Base-by-base conservation (phyloP, 805 yeast species). In the Lipomyces spencermartinsiae region DNA sequence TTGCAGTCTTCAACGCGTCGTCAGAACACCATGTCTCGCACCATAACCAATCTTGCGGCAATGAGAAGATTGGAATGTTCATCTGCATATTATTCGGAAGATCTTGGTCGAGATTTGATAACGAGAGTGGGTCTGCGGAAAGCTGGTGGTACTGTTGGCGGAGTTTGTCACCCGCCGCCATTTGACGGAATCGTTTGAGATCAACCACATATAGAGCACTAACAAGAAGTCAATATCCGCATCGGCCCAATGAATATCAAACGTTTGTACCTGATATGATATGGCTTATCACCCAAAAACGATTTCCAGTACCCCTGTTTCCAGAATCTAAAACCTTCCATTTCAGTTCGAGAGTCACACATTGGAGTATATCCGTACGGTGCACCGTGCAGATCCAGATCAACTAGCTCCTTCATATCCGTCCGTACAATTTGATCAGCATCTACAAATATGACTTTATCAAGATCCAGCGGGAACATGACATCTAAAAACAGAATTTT, bases 311-410 rank as follows among this genome's bases (percentile, higher is more conserved):
- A 94, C 0, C 98, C 98, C 69, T 87, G 85, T 74, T 92, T 89
- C 99, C 98, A 95, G 79, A 94, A 95, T 71, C 95, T 78, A 77
- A 83, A 91, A 0, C 94, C 96, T 75, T 90, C 94, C 89, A 89
- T 89, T 73, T 90, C 96, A 33, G 78, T 78, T 61, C 94, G 81
- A 0, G 93, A 88, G 62, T 91, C 94, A 72, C 93, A 88, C 97
- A 89, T 90, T 53, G 97, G 97, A 0, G 92, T 86, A 76, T 85
- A 92, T 1, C 93, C 97, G 75, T 93, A 93, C 1, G 97, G 91
- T 0, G 94, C 91, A 4, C 92, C 96, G 59, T 89, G 81, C 65
- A 92, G 79, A 75, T 92, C 95, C 35, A 87, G 69, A 57, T 89
- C 87, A 10, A 86, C 85, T 59, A 92, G 81, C 60, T 91, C 93